These are phyloP conservation scores for Polychytrium aggregatum DNA, from an alignment of 192 early-diverging fungal genomes.

Conservation along the genomic window DNA sequence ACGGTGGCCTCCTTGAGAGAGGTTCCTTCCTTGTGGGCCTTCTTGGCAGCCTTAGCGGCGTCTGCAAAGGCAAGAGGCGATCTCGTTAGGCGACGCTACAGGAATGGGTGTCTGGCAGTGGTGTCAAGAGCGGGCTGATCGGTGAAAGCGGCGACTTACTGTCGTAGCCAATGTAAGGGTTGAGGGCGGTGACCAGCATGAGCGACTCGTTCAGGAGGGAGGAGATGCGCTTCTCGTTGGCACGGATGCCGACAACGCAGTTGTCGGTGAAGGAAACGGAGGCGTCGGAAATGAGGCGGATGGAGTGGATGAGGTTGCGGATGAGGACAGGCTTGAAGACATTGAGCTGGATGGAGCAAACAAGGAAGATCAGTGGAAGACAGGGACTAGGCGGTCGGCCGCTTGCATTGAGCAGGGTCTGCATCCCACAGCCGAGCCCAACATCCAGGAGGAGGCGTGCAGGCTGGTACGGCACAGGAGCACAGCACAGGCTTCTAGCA, in stretches of 20 bases:
- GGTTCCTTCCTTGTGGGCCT: conserved; percentile 83
- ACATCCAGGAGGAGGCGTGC: no score
- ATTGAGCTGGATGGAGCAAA: conserved; percentile 58
- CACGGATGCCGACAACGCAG: conserved; percentile 89
- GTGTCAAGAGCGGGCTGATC: no score
- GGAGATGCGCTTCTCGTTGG: conserved; percentile 85
- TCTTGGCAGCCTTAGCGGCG: conserved; percentile 92
- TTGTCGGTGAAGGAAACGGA: conserved; percentile 81
- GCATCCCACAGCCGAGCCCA: no score
- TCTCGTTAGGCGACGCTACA: no score
- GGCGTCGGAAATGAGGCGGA: conserved; percentile 74
- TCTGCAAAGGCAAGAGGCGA: conserved; percentile 8
- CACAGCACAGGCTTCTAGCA: no score
- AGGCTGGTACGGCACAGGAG: no score
- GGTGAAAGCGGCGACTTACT: no score
- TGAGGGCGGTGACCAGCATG: conserved; percentile 97
- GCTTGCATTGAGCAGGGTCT: no score
- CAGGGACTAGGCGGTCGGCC: no score
- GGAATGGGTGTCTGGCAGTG: no score
- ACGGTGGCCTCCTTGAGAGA: conserved; percentile 85
- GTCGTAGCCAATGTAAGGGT: conserved; percentile 84
- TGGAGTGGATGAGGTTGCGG: conserved; percentile 89
- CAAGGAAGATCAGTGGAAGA: no score
- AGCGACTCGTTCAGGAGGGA: conserved; percentile 79
- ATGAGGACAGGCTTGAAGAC: conserved; percentile 99